phyloP scores from a whole-genome alignment of 1,284 basidiomycete genomes.

The Irpex sp. region DNA sequence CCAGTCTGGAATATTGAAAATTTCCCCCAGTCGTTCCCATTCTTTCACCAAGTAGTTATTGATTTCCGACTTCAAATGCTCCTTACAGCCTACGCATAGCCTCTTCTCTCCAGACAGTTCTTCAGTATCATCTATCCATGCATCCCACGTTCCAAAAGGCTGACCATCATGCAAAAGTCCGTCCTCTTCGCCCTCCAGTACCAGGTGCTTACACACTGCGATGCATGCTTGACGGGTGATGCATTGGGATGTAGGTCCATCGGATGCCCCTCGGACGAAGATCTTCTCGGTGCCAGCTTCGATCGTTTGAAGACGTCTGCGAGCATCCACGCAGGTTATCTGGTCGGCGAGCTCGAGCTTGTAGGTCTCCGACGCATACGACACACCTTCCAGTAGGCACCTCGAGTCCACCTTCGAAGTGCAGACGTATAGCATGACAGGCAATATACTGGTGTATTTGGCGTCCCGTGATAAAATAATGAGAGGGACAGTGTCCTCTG shows the following conservation, averaged over 20 bases:
- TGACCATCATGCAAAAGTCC: not conserved
- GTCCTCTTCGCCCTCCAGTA: not conserved
- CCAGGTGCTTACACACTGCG: not conserved
- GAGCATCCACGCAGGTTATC: not conserved
- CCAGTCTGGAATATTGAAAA: not conserved
- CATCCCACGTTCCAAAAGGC: not conserved
- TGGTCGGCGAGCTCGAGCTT: constrained; percentile 1
- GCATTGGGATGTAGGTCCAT: not conserved
- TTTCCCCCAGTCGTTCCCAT: not conserved
- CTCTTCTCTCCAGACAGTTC: not conserved
- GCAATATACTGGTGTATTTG: constrained; percentile 6
- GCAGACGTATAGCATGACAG: constrained; percentile 10
- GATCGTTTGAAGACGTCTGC: not conserved
- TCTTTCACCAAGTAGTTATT: not conserved
- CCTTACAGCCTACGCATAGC: not conserved
- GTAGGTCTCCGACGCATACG: not conserved
- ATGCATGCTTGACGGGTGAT: not conserved
- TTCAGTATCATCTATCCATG: not conserved
- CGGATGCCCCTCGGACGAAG: not conserved
- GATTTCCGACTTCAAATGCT: not conserved
- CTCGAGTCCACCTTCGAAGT: not conserved
- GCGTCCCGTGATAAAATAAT: constrained; percentile 11
- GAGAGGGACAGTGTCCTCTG: not conserved
- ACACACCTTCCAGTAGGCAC: not conserved
- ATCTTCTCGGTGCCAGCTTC: not conserved